A percentile compares a stretch with the other conserved stretches of the same genome.
Conservation (phyloP, 345 rosid genomes). For the Moricandia arvensis region DNA sequence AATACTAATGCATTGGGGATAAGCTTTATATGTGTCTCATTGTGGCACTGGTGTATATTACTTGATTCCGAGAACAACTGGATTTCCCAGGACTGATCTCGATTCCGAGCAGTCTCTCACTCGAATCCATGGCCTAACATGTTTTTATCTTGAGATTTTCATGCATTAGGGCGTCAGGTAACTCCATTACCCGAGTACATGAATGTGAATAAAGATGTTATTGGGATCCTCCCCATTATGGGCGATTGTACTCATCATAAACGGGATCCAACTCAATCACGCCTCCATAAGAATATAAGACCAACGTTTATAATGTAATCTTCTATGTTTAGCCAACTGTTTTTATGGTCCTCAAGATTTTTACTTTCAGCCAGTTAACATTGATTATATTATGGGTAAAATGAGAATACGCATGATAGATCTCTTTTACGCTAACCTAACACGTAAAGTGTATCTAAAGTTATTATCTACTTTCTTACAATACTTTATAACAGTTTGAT, state of each 20-base stretch:
- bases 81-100: not conserved
- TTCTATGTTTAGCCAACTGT: not conserved
- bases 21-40: not conserved
- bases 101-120: not conserved
- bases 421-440: constrained; percentile 17
- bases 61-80: not conserved
- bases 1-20: not conserved
- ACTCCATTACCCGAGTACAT: not conserved
- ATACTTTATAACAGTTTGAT: not conserved
- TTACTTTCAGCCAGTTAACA: not conserved
- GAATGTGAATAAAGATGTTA: not conserved
- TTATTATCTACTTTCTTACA: not conserved
- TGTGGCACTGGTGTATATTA: not conserved
- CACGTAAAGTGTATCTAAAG: constrained; percentile 13
- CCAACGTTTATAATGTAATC: not conserved
- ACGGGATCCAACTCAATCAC: not conserved
- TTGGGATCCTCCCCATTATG: not conserved
- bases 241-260: not conserved
- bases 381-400: not conserved
- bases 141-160: not conserved
- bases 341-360: not conserved
- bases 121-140: not conserved
- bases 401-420: not conserved
- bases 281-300: not conserved
- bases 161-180: not conserved